phyloP scores from a whole-genome alignment of 1,284 basidiomycete genomes.

The Ganoderma leucocontextum region DNA sequence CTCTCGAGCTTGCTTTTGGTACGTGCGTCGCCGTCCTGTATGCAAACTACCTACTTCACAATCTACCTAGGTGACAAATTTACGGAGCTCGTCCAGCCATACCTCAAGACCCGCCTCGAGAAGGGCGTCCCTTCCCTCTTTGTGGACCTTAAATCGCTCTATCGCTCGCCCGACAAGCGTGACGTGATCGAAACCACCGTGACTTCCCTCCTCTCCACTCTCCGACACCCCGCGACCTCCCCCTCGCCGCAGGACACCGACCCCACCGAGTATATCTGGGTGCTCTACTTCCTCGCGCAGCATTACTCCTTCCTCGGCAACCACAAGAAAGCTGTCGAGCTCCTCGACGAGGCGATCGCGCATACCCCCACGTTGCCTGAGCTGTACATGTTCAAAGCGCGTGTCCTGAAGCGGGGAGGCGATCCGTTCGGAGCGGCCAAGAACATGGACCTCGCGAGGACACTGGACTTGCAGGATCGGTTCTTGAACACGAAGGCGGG shows the following conservation, averaged over 20 bases:
- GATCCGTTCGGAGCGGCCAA: slow-evolving; percentile 81
- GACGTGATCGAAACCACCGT: slow-evolving; percentile 77
- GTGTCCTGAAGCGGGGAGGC: slow-evolving; percentile 89
- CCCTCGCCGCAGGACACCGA: slow-evolving; percentile 53
- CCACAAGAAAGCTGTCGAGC: slow-evolving; percentile 66
- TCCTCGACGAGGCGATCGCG: slow-evolving; percentile 72
- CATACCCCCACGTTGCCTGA: slow-evolving; percentile 98
- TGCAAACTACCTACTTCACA: neutral
- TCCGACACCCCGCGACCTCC: slow-evolving; percentile 40
- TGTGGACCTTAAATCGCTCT: slow-evolving; percentile 91
- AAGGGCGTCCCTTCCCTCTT: slow-evolving; percentile 96
- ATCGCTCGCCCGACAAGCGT: slow-evolving; percentile 72
- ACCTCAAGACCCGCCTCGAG: slow-evolving; percentile 77
- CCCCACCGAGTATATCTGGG: slow-evolving; percentile 93
- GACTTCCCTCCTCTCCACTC: slow-evolving; percentile 57
- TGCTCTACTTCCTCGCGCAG: slow-evolving; percentile 94
- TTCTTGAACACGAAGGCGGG: slow-evolving; percentile 96
- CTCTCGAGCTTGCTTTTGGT: slow-evolving; percentile 72
- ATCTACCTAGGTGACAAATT: slow-evolving; percentile 65
- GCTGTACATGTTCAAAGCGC: slow-evolving; percentile 85
- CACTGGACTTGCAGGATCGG: slow-evolving; percentile 93
- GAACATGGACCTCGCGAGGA: slow-evolving; percentile 84
- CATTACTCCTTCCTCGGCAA: slow-evolving; percentile 80
- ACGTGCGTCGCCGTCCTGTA: slow-evolving; percentile 15
- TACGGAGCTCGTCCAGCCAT: slow-evolving; percentile 69